Evolutionary conservation across 208 protist species (phyloP).

Genomic region (Phytomonas francai): DNA sequence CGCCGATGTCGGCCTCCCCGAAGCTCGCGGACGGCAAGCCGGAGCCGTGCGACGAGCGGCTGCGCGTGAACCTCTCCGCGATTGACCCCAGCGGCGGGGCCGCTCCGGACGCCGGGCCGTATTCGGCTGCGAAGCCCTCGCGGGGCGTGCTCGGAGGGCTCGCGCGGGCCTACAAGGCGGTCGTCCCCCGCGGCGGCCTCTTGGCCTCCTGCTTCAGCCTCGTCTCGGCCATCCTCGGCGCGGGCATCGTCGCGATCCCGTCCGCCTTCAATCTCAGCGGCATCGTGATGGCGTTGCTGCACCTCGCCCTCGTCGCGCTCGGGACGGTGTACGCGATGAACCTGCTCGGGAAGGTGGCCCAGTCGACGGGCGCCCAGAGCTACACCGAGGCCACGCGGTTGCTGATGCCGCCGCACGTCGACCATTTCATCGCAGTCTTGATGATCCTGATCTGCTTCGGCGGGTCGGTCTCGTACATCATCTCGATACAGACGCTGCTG

Average conservation of each 20-base stretch:
- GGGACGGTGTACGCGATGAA: conserved; percentile 65
- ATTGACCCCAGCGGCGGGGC: too few relatives aligned
- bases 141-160: too few relatives aligned
- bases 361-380: conserved; percentile 43
- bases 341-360: conserved; percentile 35
- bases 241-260: conserved; percentile 57
- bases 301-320: conserved; percentile 49
- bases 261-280: conserved; percentile 43
- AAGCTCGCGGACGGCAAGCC: too few relatives aligned
- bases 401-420: conserved; percentile 41
- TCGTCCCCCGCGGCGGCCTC: conserved; percentile 38
- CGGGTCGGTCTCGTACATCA: conserved; percentile 68
- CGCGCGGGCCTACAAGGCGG: too few relatives aligned
- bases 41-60: conserved; percentile 14
- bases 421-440: conserved; percentile 49
- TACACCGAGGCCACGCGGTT: conserved; percentile 52
- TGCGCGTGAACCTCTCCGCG: conserved; percentile 16
- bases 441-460: conserved; percentile 76
- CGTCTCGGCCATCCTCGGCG: conserved; percentile 41
- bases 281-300: conserved; percentile 46
- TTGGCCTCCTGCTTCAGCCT: conserved; percentile 41
- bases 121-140: too few relatives aligned
- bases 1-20: too few relatives aligned
- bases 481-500: conserved; percentile 47
- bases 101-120: too few relatives aligned